Conservation (phyloP, 768 basidiomycete species). For the Podaxis mareebaensis region DNA sequence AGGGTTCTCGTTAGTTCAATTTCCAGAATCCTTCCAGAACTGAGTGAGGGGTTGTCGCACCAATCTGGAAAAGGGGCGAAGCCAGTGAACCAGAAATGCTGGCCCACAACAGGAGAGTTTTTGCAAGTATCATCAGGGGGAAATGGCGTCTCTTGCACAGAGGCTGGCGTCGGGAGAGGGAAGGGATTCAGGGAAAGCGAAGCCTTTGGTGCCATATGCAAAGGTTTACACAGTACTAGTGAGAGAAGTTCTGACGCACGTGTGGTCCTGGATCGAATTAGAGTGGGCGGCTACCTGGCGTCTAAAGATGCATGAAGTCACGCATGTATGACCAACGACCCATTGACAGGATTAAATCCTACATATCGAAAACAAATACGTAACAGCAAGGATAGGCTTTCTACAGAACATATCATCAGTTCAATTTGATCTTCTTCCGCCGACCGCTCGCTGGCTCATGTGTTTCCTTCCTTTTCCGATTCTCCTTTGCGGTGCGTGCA, state of each 20-base stretch:
- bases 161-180: neutral
- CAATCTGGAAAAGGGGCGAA: neutral
- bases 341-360: no score
- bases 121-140: neutral
- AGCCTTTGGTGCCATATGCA: neutral
- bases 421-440: constrained; percentile 4
- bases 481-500: neutral
- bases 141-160: neutral
- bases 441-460: neutral
- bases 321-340: no score
- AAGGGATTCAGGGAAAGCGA: neutral
- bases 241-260: neutral
- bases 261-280: neutral
- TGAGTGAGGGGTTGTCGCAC: neutral
- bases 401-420: neutral
- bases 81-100: neutral
- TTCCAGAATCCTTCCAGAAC: neutral
- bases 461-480: neutral
- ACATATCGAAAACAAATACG: neutral
- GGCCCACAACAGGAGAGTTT: neutral
- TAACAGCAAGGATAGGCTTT: neutral
- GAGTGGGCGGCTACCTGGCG: neutral
- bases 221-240: neutral
- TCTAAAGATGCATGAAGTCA: neutral
- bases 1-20: neutral